A percentile compares a stretch with the other conserved stretches of the same genome.
phyloP scores from a whole-genome alignment of 129 eudicot species.

The Oenanthe sinensis region DNA sequence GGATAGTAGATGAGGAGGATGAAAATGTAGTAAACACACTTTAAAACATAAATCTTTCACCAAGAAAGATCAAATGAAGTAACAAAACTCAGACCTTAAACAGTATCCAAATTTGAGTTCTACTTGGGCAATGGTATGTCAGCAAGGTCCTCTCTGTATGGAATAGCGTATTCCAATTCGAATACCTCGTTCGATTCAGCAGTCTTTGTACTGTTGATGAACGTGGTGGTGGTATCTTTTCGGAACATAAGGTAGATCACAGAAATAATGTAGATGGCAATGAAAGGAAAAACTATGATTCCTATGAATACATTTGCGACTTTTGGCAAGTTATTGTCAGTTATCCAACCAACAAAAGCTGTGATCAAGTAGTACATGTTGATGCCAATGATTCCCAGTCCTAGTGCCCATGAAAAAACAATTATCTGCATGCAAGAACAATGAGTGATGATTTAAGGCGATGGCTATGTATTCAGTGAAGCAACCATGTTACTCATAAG shows the following conservation, averaged over 20 bases:
- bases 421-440: conserved; percentile 12
- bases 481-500: not conserved
- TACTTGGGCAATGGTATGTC: conserved; percentile 20
- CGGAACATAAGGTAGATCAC: conserved; percentile 17
- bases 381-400: conserved; percentile 23
- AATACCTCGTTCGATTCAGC: not conserved
- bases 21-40: not conserved
- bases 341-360: conserved; percentile 13
- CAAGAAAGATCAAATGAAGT: not conserved
- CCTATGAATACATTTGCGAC: conserved; percentile 17
- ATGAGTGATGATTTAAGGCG: not conserved
- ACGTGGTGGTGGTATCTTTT: conserved; percentile 7
- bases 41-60: not conserved
- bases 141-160: conserved; percentile 30
- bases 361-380: conserved; percentile 20
- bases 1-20: not conserved
- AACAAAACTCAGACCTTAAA: not conserved
- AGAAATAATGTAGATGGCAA: conserved; percentile 10
- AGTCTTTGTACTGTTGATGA: conserved; percentile 9
- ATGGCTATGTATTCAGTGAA: not conserved
- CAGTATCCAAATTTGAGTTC: not conserved
- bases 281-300: conserved; percentile 15
- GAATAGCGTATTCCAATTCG: not conserved
- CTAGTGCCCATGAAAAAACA: conserved; percentile 14
- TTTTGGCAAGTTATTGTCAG: conserved; percentile 14